A percentile compares a stretch with the other conserved stretches of the same genome.
phyloP scores from a whole-genome alignment of 768 basidiomycete species.

The Boletus subparvulus region DNA sequence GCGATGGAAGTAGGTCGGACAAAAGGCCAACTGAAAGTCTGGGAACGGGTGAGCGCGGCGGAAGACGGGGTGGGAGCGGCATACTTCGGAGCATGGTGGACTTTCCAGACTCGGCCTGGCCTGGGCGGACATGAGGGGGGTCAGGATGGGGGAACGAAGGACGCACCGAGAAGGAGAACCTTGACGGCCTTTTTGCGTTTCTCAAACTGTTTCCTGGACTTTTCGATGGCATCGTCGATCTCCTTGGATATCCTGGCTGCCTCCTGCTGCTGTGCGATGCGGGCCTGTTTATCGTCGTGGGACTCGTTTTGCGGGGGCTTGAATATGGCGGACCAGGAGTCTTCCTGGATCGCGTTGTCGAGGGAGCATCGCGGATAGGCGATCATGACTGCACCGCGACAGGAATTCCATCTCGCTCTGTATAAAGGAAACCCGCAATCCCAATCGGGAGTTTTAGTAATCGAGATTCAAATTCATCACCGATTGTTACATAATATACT shows the following conservation, averaged over 20 bases:
- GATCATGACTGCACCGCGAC: slow-evolving; percentile 6
- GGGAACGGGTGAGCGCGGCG: not conserved
- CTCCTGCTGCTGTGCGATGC: slow-evolving; percentile 25
- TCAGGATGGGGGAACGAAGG: fast-evolving
- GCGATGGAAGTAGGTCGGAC: slow-evolving; percentile 56
- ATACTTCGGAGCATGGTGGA: slow-evolving; percentile 33
- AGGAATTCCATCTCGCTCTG: too few species aligned
- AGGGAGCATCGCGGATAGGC: not conserved
- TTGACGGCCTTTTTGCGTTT: slow-evolving; percentile 31
- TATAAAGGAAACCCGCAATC: too few species aligned
- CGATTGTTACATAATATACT: too few species aligned
- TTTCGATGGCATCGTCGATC: slow-evolving; percentile 33
- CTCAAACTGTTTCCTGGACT: slow-evolving; percentile 18
- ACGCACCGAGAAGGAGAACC: slow-evolving; percentile 27
- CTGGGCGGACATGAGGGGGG: slow-evolving; percentile 4
- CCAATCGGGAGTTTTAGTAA: too few species aligned
- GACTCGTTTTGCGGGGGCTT: slow-evolving; percentile 20
- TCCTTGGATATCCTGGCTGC: slow-evolving; percentile 23
- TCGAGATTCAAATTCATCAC: too few species aligned
- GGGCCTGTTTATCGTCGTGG: not conserved
- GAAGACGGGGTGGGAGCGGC: not conserved
- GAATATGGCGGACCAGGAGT: slow-evolving; percentile 26
- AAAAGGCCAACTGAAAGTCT: slow-evolving; percentile 72
- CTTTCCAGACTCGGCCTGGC: slow-evolving; percentile 34
- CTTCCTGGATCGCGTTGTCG: slow-evolving; percentile 2